Base-by-base conservation (phyloP, 495 filamentous ascomycete genomes). In the Hamigera avellanea region DNA sequence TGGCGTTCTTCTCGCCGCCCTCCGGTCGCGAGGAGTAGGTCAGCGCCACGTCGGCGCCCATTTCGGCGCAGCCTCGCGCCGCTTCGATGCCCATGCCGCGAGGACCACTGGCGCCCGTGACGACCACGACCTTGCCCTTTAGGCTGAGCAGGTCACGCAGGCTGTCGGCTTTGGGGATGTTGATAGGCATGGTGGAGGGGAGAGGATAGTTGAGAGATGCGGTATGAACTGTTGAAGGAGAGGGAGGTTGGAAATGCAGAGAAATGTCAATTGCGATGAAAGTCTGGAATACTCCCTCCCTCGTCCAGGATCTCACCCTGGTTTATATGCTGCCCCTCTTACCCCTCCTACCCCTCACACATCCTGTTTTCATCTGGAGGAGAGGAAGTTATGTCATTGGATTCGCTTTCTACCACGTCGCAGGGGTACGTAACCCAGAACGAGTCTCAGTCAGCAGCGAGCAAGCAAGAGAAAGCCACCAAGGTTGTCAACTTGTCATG, bases 41-140 rank as follows among this genome's bases (percentile, higher is more conserved):
- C 56, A 81, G 66, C 52, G 76, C 75, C 14, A 84, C 52, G 55
- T 81, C 66, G 46, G 79, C 80, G 23, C 80, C 80, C 64, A 81
- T 74, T 48, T 84, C 80, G 25, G 80, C 80, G 45, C 74, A 78
- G 35, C 78, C 80, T 10, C 78, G 77, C 1, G 80, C 79, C 32
- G 78, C 77, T 54, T 83, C 79, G 44, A 80, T 81, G 36, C 80
- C 80, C 66, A 84, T 84, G 23, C 80, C 80, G 21, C 60, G 68
- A 29, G 78, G 62, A 9, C 78, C 80, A 26, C 78, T 80, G 31
- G 78, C 80, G 39, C 80, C 80, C 18, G 80, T 84, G 18, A 84
- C 66, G 44, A 81, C 60, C 49, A 81, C 77, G 38, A 78, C 74
- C 60, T 81, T 81, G 66, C 78, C 78, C 60, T 83, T 83, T 23